A percentile compares a stretch with the other conserved stretches of the same genome.
Evolutionary conservation across 345 rosid species (phyloP).

Genomic region (Murraya koenigii): DNA sequence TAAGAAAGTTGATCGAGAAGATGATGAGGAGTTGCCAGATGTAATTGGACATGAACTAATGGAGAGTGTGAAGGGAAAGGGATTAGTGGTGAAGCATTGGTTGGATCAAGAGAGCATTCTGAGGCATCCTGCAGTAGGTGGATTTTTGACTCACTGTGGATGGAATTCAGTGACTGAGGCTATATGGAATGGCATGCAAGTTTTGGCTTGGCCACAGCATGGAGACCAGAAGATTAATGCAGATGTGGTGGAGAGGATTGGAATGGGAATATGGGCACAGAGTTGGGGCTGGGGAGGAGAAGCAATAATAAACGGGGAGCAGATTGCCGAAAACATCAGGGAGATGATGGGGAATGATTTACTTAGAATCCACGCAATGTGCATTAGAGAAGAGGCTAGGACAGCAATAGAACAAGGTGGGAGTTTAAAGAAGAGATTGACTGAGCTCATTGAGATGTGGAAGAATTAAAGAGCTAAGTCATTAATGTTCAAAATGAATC

Average conservation of each 20-base stretch:
- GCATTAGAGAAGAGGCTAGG: constrained; percentile 16
- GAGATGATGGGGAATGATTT: constrained; percentile 17
- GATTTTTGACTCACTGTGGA: constrained; percentile 31
- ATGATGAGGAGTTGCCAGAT: constrained; percentile 1
- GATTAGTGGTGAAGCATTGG: constrained; percentile 23
- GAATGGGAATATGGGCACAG: constrained; percentile 23
- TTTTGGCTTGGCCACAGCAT: constrained; percentile 31
- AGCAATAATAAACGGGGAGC: constrained; percentile 2
- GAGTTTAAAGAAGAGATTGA: constrained; percentile 4
- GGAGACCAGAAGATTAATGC: constrained; percentile 32
- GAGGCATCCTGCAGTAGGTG: constrained; percentile 16
- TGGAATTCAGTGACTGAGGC: constrained; percentile 33
- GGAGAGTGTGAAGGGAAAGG: constrained; percentile 10
- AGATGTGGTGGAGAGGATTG: constrained; percentile 21
- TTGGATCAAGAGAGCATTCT: constrained; percentile 21
- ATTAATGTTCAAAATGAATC: not conserved
- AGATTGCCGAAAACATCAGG: constrained; percentile 13
- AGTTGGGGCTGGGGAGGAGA: constrained; percentile 29
- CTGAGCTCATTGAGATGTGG: constrained; percentile 9
- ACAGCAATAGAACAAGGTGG: not conserved
- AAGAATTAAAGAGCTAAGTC: not conserved
- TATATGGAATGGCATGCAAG: constrained; percentile 16
- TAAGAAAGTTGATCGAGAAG: constrained; percentile 27
- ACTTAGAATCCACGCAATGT: constrained; percentile 11
- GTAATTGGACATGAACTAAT: constrained; percentile 16